A percentile compares a stretch with the other conserved stretches of the same genome.
Evolutionary conservation across 2,329 filamentous ascomycete genomes (phyloP).

Genomic region (Diaporthe sp.): DNA sequence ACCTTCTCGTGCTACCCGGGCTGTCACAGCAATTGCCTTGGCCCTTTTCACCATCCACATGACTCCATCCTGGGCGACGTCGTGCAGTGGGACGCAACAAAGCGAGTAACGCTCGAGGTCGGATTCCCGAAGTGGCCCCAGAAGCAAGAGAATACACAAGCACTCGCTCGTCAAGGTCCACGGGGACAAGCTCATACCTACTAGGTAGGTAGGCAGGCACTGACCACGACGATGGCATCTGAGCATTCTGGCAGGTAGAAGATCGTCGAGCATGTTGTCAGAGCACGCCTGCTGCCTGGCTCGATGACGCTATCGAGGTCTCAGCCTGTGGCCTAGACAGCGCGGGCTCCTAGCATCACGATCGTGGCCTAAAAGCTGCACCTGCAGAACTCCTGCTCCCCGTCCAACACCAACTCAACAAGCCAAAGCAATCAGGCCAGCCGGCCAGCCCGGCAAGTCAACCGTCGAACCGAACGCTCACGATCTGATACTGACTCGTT

Average conservation of each 20-base stretch:
- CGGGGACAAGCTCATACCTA: no score
- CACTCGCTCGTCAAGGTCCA: background rate
- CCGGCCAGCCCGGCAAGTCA: background rate
- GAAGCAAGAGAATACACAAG: background rate
- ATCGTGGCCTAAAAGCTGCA: background rate
- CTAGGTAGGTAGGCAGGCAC: background rate
- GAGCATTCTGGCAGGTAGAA: background rate
- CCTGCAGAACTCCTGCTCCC: background rate
- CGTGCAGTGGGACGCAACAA: background rate
- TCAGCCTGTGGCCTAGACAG: background rate
- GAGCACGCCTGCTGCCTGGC: background rate
- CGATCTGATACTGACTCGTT: slow-evolving; percentile 7
- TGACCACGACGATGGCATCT: background rate
- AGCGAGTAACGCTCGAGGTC: background rate
- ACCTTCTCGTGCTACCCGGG: background rate
- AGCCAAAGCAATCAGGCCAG: background rate
- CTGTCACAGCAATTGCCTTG: background rate
- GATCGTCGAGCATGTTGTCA: background rate
- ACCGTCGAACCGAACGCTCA: background rate
- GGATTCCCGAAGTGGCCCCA: background rate
- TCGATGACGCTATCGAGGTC: background rate
- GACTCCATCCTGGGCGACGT: background rate
- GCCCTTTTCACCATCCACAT: background rate
- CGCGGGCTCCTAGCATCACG: background rate
- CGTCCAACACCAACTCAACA: no score